Percentiles rank a stretch among this genome's conserved stretches.
These are phyloP conservation scores for Bruguiera hainesii DNA, from an alignment of 441 rosid species.

Conservation along the genomic window DNA sequence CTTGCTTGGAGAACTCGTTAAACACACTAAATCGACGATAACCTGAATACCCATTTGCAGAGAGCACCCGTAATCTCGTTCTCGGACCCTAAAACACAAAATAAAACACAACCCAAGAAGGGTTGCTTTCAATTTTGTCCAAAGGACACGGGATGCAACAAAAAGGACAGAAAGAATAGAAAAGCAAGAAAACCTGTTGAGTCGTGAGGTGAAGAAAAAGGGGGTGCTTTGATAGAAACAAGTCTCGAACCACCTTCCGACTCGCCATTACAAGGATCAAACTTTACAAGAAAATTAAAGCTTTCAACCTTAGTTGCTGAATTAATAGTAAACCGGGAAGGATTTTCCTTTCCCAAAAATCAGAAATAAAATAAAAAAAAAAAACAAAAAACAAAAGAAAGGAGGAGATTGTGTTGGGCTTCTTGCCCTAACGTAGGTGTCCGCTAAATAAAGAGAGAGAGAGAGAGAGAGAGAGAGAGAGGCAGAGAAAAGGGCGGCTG, in stretches of 20 bases:
- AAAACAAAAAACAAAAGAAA: background rate
- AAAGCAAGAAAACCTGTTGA: constrained; percentile 38
- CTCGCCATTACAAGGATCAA: constrained; percentile 49
- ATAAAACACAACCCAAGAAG: background rate
- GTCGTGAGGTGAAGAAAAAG: constrained; percentile 32
- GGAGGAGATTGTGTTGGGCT: background rate
- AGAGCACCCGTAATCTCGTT: constrained; percentile 32
- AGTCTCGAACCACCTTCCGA: constrained; percentile 73
- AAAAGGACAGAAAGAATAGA: background rate
- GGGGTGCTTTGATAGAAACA: constrained; percentile 46
- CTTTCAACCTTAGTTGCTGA: background rate
- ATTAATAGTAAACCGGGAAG: background rate
- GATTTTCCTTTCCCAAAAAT: background rate
- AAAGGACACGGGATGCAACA: background rate
- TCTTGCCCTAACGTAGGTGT: constrained; percentile 10
- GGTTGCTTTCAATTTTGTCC: background rate
- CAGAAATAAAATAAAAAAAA: background rate
- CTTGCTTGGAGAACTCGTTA: constrained; percentile 64
- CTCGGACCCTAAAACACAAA: constrained; percentile 36
- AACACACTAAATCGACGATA: constrained; percentile 63
- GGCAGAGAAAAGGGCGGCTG: background rate
- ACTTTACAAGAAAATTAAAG: background rate
- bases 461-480: background rate
- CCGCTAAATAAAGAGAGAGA: background rate
- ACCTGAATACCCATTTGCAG: constrained; percentile 30